Evolutionary conservation across 148 eudicot genomes (phyloP).

Genomic region (Dysphania ambrosioides): DNA sequence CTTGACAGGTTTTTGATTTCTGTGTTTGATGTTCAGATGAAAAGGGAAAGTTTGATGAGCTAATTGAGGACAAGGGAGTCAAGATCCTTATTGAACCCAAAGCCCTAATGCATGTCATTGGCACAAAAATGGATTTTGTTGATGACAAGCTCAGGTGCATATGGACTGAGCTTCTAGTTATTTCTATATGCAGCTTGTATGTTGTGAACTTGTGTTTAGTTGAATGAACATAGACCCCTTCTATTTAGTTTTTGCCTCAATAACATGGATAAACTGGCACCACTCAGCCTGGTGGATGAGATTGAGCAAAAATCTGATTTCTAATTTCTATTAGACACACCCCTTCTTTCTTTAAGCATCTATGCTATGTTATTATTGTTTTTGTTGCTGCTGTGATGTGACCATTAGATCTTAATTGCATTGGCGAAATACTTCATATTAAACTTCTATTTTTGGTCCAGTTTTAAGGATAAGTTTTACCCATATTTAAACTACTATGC

Average conservation of each 20-base stretch:
- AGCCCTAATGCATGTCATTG: slow-evolving; percentile 96
- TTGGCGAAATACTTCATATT: too few relatives aligned
- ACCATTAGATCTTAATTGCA: background rate
- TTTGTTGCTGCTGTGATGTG: background rate
- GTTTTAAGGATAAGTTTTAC: background rate
- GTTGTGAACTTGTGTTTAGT: background rate
- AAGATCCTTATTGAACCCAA: slow-evolving; percentile 93
- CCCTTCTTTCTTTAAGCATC: background rate
- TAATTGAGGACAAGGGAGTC: slow-evolving; percentile 92
- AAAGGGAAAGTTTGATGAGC: slow-evolving; percentile 90
- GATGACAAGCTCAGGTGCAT: slow-evolving; percentile 90
- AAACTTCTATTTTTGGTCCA: background rate
- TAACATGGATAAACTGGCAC: background rate
- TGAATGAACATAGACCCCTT: too few relatives aligned
- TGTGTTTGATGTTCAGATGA: slow-evolving; percentile 52
- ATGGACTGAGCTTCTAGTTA: background rate
- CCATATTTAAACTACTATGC: background rate
- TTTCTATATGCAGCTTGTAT: background rate
- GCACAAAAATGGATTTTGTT: slow-evolving; percentile 93
- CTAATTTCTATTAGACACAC: background rate
- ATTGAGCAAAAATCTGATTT: background rate
- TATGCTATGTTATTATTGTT: background rate
- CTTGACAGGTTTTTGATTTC: background rate
- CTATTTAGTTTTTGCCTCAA: background rate
- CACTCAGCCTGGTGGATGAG: background rate